Conservation (phyloP, 805 yeast species). For the Saturnispora sekii region DNA sequence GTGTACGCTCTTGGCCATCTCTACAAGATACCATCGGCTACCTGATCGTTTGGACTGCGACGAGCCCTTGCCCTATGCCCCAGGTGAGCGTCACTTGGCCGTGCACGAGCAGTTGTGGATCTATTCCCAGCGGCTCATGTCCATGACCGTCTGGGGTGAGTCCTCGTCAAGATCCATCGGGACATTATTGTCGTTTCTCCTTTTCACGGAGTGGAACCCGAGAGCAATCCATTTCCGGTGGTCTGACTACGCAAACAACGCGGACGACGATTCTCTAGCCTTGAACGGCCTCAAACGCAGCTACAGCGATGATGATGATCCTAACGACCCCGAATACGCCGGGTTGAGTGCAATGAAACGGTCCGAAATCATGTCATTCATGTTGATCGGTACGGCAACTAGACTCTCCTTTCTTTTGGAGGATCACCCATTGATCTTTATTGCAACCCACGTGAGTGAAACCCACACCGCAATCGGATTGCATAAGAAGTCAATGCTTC, state of each 20-base stretch:
- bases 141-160: constrained; percentile 90
- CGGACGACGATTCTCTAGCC: constrained; percentile 32
- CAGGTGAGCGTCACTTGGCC: constrained; percentile 35
- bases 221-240: constrained; percentile 86
- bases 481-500: constrained; percentile 68
- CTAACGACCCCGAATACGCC: constrained; percentile 42
- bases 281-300: constrained; percentile 9
- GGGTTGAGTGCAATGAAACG: constrained; percentile 81
- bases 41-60: constrained; percentile 25
- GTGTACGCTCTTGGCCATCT: constrained; percentile 71
- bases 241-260: constrained; percentile 69
- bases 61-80: not conserved
- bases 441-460: constrained; percentile 82
- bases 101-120: constrained; percentile 79
- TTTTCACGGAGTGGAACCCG: constrained; percentile 94
- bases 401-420: constrained; percentile 79
- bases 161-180: constrained; percentile 83
- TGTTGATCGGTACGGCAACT: constrained; percentile 82
- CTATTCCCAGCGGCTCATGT: constrained; percentile 68
- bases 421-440: constrained; percentile 57
- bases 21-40: constrained; percentile 66
- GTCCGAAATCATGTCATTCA: constrained; percentile 87
- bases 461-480: constrained; percentile 74
- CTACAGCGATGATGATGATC: not conserved
- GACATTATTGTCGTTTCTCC: constrained; percentile 71